These are phyloP conservation scores for Penicillium sp. DNA, from an alignment of 2,329 filamentous ascomycete species.

Conservation along the genomic window DNA sequence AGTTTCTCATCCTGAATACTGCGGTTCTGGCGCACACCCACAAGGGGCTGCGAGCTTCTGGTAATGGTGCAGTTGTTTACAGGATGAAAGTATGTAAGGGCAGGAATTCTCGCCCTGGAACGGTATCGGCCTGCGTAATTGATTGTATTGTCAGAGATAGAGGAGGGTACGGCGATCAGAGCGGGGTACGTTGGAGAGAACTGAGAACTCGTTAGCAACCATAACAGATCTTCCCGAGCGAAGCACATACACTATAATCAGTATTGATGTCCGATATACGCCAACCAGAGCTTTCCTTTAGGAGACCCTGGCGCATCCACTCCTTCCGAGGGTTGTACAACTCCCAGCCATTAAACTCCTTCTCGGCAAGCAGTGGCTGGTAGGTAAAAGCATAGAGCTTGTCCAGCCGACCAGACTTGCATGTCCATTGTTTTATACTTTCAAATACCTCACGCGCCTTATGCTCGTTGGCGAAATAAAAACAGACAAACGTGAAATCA, in stretches of 20 bases:
- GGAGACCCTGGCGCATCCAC: constrained; percentile 83
- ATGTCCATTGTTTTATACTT: constrained; percentile 76
- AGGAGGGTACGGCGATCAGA: constrained; percentile 77
- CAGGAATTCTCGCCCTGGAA: constrained; percentile 83
- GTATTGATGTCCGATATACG: constrained; percentile 85
- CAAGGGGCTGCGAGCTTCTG: constrained; percentile 85
- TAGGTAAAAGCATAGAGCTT: constrained; percentile 91
- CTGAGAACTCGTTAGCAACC: constrained; percentile 28
- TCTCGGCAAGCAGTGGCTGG: constrained; percentile 70
- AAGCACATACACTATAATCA: constrained; percentile 65
- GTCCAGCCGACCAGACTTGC: constrained; percentile 77
- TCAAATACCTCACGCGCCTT: constrained; percentile 84
- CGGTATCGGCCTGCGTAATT: constrained; percentile 91
- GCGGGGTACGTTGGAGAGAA: constrained; percentile 94
- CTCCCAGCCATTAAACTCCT: constrained; percentile 74
- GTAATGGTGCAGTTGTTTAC: constrained; percentile 97
- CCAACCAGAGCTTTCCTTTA: constrained; percentile 79
- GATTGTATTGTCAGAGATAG: constrained; percentile 93
- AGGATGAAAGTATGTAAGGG: constrained; percentile 89
- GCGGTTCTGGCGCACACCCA: constrained; percentile 80
- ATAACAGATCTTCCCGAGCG: not conserved
- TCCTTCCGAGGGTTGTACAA: constrained; percentile 84
- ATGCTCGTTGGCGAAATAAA: constrained; percentile 76
- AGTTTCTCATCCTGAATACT: constrained; percentile 96
- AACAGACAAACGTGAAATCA: constrained; percentile 90